Base-by-base conservation (phyloP, 2,329 filamentous ascomycete genomes). In the Didymella exigua region DNA sequence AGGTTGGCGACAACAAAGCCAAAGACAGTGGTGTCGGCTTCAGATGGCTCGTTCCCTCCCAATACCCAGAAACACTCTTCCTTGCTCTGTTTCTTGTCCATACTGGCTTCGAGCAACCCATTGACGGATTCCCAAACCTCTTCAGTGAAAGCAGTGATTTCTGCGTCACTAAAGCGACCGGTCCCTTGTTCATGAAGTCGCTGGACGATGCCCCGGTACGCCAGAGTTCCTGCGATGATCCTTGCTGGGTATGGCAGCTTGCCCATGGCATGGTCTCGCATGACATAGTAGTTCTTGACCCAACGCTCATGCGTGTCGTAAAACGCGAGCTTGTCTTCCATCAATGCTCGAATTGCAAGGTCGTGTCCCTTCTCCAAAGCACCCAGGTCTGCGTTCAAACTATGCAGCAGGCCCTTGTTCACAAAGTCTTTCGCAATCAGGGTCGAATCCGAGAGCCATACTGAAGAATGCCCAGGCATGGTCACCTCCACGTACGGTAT, bases 311-410 rank as follows among this genome's bases (percentile, higher is more conserved):
- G 75, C 1, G 59, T 68, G 23, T 81, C 75, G 54, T 81, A 85
- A 59, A 87, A 87, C 63, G 82, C 84, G 13, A 86, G 58, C 67
- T 82, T 85, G 18, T 88, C 84, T 70, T 88, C 85, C 21, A 88
- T 55, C 46, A 88, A 60, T 0, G 83, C 80, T 14, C 79, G 72
- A 1, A 87, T 56, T 0, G 78, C 81, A 8, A 85, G 64, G 67
- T 88, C 85, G 0, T 78, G 70, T 0, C 80, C 78, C 34, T 66
- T 76, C 19, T 80, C 68, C 0, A 63, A 58, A 0, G 76, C 68
- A 0, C 71, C 64, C 2, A 87, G 62, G 0, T 46, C 49, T 0
- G 61, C 71, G 52, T 85, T 85, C 11, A 88, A 60, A 55, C 87
- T 81, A 3, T 73, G 54, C 4, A 85, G 26, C 0, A 77, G 18